A percentile compares a stretch with the other conserved stretches of the same genome.
These are phyloP conservation scores for Corymbia maculata DNA, from an alignment of 345 rosid genomes.

Conservation along the genomic window DNA sequence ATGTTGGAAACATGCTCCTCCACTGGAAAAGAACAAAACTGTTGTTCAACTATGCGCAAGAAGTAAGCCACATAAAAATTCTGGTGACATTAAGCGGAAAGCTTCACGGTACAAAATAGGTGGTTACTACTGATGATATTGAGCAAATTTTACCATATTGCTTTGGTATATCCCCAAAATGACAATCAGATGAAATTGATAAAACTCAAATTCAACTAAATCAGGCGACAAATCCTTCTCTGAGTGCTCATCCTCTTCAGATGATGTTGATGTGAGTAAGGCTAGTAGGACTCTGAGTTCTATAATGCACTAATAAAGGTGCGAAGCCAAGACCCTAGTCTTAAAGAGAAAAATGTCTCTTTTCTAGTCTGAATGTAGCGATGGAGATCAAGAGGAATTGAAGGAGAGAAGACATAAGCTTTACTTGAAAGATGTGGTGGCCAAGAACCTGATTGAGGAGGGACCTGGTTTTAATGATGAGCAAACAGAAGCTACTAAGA, in stretches of 20 bases:
- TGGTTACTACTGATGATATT: background rate
- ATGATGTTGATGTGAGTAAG: conserved; percentile 1
- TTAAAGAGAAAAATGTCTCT: conserved; percentile 29
- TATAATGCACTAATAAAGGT: conserved; percentile 38
- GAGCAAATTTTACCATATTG: background rate
- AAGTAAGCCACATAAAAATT: background rate
- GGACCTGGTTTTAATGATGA: conserved; percentile 46
- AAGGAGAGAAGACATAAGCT: conserved; percentile 27
- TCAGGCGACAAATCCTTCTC: conserved; percentile 11
- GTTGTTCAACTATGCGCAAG: background rate
- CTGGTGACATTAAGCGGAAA: background rate
- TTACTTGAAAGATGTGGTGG: conserved; percentile 63
- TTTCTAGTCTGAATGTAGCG: conserved; percentile 31
- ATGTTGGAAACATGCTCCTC: background rate
- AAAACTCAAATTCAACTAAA: background rate
- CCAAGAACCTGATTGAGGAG: conserved; percentile 56
- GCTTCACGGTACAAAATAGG: background rate
- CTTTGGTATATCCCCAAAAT: background rate
- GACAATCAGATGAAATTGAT: background rate
- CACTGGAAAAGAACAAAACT: background rate
- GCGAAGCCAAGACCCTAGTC: conserved; percentile 28
- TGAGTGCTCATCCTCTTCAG: background rate
- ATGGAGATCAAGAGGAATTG: conserved; percentile 3
- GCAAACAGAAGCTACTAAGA: background rate
- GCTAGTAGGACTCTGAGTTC: conserved; percentile 19